Evolutionary conservation across 2,329 filamentous ascomycete species (phyloP), one percentile per base, ranked within the genome.

Genomic region (Colletotrichum caudatum): DNA sequence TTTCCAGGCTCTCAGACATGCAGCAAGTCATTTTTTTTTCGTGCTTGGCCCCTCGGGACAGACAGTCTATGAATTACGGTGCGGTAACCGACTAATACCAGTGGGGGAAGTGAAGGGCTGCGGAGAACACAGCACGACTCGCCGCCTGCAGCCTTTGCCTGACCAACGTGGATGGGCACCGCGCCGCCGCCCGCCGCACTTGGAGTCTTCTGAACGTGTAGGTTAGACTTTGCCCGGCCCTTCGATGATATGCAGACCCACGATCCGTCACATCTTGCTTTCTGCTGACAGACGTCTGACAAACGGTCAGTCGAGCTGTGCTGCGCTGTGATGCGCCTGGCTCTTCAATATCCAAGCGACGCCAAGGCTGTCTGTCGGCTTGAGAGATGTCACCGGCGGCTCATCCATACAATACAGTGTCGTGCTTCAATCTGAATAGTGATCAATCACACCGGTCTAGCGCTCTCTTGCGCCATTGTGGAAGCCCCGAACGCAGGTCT

Each of bases 1-100:
- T 71, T 71, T 71, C 33, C 41, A 63, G 68, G 53, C 29, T 29
- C 35, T 26, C 14, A 0, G 11, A 33, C 58, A 33, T 37, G 8
- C 5, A 1, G 23, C 39, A 46, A 20, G 14, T 2, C 16, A 9
- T 1, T 11, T 12, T 12, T 1, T 11, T 12, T 12, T 23, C 26
- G 5, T 46, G 16, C 39, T 37, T 39, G 54, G 20, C 20, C 9
- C 12, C 4, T 6, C 3, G 23, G 35, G 6, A 20, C 2, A 41
- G 39, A 4, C 11, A 23, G 54, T 39, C n/a, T 14, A 20, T 14
- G 18, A 44, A 44, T 11, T 11, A 46, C 8, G 44, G 44, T 11
- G n/a, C 8, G 44, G 44, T 1, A n/a, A n/a, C 44, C 44, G 20
- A 46, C 44, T n/a, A n/a, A n/a, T n/a, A n/a, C 44, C 8, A 20